Evolutionary conservation across 169 alveolate genomes (phyloP).

Genomic region (Babesia gibsoni): DNA sequence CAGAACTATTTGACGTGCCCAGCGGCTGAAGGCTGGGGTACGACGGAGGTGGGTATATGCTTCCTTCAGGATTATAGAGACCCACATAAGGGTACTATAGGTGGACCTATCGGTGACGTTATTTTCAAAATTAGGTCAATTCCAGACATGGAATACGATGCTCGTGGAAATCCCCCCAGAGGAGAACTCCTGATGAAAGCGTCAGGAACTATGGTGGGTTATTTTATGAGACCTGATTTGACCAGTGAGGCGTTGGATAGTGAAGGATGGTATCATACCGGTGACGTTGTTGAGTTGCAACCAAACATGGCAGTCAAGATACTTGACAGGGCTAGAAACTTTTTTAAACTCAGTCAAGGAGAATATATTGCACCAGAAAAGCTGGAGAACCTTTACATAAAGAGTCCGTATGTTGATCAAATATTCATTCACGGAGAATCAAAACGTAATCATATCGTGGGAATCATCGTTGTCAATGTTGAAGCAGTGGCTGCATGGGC

Average conservation of each 20-base stretch:
- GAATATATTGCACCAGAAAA: slow-evolving; percentile 96
- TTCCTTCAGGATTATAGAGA: slow-evolving; percentile 69
- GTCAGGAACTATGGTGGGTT: slow-evolving; percentile 81
- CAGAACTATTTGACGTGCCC: slow-evolving; percentile 69
- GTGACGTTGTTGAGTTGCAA: slow-evolving; percentile 86
- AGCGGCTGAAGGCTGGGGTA: slow-evolving; percentile 77
- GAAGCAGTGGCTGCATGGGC: slow-evolving; percentile 63
- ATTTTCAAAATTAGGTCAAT: slow-evolving; percentile 65
- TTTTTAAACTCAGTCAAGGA: slow-evolving; percentile 93
- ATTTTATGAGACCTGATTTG: slow-evolving; percentile 79
- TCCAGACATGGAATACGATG: slow-evolving; percentile 69
- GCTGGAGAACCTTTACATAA: slow-evolving; percentile 80
- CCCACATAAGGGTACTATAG: slow-evolving; percentile 70
- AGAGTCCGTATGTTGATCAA: slow-evolving; percentile 66
- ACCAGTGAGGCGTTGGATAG: slow-evolving; percentile 84
- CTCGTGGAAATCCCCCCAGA: slow-evolving; percentile 67
- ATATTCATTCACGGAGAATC: slow-evolving; percentile 74
- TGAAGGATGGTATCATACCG: slow-evolving; percentile 91
- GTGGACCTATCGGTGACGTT: slow-evolving; percentile 71
- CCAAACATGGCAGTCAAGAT: slow-evolving; percentile 86
- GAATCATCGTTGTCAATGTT: slow-evolving; percentile 55
- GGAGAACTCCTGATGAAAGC: slow-evolving; percentile 84
- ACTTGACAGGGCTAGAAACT: slow-evolving; percentile 91
- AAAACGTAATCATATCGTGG: slow-evolving; percentile 58
- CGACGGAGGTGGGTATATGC: slow-evolving; percentile 73